Evolutionary conservation across 2,329 filamentous ascomycete genomes (phyloP).

Genomic region (Xylariaceae sp.): DNA sequence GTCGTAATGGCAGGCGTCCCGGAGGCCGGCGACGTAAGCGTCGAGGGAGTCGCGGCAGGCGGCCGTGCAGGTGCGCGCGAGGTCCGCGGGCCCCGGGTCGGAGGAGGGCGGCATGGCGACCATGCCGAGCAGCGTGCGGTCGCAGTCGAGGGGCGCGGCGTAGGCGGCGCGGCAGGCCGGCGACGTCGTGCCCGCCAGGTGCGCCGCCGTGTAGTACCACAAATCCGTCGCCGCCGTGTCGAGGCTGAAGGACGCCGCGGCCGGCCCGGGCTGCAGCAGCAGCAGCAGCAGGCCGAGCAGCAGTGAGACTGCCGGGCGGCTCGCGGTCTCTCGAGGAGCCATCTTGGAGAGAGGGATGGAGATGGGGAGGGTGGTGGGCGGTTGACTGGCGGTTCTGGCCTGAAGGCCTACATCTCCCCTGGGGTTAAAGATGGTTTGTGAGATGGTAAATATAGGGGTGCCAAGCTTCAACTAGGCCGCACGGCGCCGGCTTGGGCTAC

Average conservation of each 20-base stretch:
- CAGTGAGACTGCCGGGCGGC: too few species aligned
- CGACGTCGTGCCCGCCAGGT: constrained; percentile 22
- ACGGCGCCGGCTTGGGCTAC: too few species aligned
- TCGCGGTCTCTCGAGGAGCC: too few species aligned
- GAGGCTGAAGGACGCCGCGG: constrained; percentile 26
- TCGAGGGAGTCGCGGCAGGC: constrained; percentile 20
- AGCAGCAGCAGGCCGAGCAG: too few species aligned
- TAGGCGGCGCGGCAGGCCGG: constrained; percentile 23
- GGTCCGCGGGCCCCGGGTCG: constrained; percentile 15
- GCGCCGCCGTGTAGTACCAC: constrained; percentile 23
- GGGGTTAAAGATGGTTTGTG: too few species aligned
- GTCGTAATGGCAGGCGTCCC: constrained; percentile 14
- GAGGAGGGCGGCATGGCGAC: constrained; percentile 22
- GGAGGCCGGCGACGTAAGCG: constrained; percentile 18
- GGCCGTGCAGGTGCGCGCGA: constrained; percentile 18
- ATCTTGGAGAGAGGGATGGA: too few species aligned
- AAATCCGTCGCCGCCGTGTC: constrained; percentile 19
- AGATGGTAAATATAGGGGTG: too few species aligned
- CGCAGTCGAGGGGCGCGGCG: constrained; percentile 21
- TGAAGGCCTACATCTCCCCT: too few species aligned
- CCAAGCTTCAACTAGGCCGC: too few species aligned
- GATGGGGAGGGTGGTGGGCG: too few species aligned
- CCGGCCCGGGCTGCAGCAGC: too few species aligned
- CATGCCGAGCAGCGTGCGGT: constrained; percentile 19
- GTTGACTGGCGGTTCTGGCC: too few species aligned